phyloP scores from a whole-genome alignment of 768 basidiomycete genomes.

The Naganishia vishniacii region DNA sequence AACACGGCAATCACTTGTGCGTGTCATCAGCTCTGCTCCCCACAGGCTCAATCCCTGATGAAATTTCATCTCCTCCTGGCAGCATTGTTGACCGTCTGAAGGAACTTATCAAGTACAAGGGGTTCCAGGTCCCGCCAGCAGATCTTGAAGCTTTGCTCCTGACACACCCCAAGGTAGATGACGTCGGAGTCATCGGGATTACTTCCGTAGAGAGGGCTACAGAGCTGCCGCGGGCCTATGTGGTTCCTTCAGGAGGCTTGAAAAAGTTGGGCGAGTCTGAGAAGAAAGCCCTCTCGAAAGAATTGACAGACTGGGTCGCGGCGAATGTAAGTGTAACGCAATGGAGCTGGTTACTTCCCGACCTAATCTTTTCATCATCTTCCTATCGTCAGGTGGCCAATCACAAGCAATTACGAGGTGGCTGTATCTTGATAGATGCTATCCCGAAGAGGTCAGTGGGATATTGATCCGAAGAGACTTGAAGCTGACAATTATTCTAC shows the following conservation, averaged over 20 bases:
- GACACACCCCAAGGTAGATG: conserved; percentile 68
- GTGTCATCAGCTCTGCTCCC: conserved; percentile 49
- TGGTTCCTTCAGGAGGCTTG: conserved; percentile 45
- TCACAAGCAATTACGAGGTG: conserved; percentile 73
- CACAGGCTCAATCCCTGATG: conserved; percentile 38
- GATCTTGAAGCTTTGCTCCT: conserved; percentile 74
- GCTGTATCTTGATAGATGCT: conserved; percentile 56
- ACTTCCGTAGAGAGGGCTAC: conserved; percentile 64
- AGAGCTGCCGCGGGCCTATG: conserved; percentile 62
- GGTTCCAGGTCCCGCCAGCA: conserved; percentile 81
- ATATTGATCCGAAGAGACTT: neutral
- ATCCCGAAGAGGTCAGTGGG: conserved; percentile 63
- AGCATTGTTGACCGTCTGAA: conserved; percentile 49
- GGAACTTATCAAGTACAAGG: conserved; percentile 56
- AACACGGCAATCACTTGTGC: conserved; percentile 68
- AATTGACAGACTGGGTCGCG: conserved; percentile 63
- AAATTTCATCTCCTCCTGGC: neutral
- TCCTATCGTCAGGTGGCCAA: conserved; percentile 37
- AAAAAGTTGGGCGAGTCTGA: conserved; percentile 30
- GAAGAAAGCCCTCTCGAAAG: conserved; percentile 52
- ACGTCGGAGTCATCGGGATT: conserved; percentile 75
- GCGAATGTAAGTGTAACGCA: conserved; percentile 55
- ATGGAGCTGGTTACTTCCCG: too few relatives aligned
- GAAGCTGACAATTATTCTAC: neutral
- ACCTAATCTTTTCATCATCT: neutral